Conservation (phyloP, 2,329 filamentous ascomycete species). For the Colletotrichum sp. region DNA sequence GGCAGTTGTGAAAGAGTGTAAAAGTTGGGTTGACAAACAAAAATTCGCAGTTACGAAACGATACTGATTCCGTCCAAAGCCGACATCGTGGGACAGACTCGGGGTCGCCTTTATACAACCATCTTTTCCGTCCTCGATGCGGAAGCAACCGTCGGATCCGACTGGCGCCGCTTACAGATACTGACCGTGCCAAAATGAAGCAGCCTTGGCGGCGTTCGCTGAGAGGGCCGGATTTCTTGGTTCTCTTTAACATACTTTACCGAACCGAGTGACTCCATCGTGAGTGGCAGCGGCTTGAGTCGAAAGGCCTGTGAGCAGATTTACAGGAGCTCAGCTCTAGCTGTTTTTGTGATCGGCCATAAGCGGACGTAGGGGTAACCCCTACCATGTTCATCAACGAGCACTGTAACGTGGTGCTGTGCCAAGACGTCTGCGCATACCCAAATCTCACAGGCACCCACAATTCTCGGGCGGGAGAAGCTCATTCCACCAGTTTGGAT, state of each 20-base stretch:
- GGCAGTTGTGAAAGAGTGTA: constrained; percentile 2
- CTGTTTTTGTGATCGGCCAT: neutral
- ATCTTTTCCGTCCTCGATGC: neutral
- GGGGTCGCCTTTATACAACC: neutral
- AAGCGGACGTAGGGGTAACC: neutral
- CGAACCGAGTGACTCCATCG: neutral
- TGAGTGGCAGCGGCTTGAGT: neutral
- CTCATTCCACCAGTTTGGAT: neutral
- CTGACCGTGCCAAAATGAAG: neutral
- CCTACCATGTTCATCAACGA: neutral
- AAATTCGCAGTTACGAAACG: neutral
- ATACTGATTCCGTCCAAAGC: fast-evolving
- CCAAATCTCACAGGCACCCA: neutral
- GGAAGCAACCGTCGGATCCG: neutral
- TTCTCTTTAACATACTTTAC: constrained; percentile 4
- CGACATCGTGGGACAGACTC: neutral
- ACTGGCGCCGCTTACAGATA: neutral
- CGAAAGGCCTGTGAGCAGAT: neutral
- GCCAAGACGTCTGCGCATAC: neutral
- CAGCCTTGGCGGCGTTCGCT: neutral
- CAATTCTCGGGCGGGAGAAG: neutral
- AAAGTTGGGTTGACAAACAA: neutral
- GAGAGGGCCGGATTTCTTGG: neutral
- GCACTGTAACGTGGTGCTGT: neutral
- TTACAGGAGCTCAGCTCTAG: neutral